A percentile compares a stretch with the other conserved stretches of the same genome.
These are phyloP conservation scores for Populus hybrid DNA, from an alignment of 441 rosid species.

Conservation along the genomic window DNA sequence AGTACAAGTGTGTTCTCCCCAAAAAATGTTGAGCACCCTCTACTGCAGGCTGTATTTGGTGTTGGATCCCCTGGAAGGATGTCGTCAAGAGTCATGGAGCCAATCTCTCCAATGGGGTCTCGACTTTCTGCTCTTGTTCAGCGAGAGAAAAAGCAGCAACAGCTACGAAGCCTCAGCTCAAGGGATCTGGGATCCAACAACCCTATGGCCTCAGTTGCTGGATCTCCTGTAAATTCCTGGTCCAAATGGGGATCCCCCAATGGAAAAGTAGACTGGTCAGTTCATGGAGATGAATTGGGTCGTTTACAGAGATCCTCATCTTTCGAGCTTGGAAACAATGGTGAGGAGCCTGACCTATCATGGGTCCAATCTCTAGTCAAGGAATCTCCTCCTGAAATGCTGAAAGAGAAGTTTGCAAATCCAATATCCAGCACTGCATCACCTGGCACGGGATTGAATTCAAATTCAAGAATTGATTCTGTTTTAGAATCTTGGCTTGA, in stretches of 20 bases:
- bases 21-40: conserved; percentile 38
- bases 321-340: conserved; percentile 28
- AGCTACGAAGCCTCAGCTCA: conserved; percentile 43
- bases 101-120: conserved; percentile 44
- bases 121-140: conserved; percentile 37
- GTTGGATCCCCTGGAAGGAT: conserved; percentile 52
- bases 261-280: conserved; percentile 52
- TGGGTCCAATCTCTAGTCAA: conserved; percentile 57
- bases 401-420: conserved; percentile 30
- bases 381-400: conserved; percentile 47
- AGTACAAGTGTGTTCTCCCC: conserved; percentile 44
- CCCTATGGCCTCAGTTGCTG: conserved; percentile 20
- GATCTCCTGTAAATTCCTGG: conserved; percentile 42
- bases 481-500: conserved; percentile 49
- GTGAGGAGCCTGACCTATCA: conserved; percentile 52
- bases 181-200: conserved; percentile 33
- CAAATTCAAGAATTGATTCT: conserved; percentile 31
- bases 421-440: conserved; percentile 22
- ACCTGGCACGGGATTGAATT: conserved; percentile 27
- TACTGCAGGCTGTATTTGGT: conserved; percentile 38
- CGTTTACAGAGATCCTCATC: conserved; percentile 34
- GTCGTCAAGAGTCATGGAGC: conserved; percentile 47
- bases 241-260: conserved; percentile 47
- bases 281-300: conserved; percentile 31
- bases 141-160: conserved; percentile 50